Base-by-base conservation (phyloP, 768 basidiomycete genomes). In the Paxillus rubicundulus region DNA sequence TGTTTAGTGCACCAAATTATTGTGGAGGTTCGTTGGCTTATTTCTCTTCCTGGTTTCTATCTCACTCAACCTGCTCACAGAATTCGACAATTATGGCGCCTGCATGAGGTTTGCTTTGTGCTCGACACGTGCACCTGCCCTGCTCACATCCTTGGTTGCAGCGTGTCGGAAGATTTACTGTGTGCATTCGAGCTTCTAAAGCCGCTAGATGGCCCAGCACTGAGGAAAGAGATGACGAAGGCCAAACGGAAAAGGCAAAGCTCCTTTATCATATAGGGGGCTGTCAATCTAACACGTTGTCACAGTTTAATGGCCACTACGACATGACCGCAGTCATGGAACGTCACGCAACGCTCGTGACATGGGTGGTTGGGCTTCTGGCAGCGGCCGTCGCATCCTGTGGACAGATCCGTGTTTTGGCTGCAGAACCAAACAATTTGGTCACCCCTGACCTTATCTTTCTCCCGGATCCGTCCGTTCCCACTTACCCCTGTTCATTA, bases 201-300 rank as follows among this genome's bases (percentile, higher is more conserved):
- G 70, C 95, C 95, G 16, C 77, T 98, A 60, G 94, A 98, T 64
- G 92, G 91, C 8, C 88, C 93, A 21, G 95, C 94, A 27, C 73
- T 98, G 60, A 88, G 93, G 60, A 98, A 98, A 72, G 95, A 98
- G 71, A 97, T 98, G 94, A 95, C 92, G 38, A 97, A 97, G 73
- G 92, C 92, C 47, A 97, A 96, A 74, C 89, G 95, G 79, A 97
- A 97, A 81, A 96, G 92, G 92, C 90, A 55, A 57, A 61, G 21
- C 2, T 3, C 14, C 27, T 30, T 13, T 24, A 16, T 45, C 18
- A 30, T 18, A 4, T 18, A 34, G 28, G 54, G 9, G 10, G 32
- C 8, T 18, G 24, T 45, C 21, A 13, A 18, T 43, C 34, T 57
- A 21, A 61, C 47, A n/a, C 30, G 10, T 24, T 36, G 38, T 49